Base-by-base conservation (phyloP, 2,329 filamentous ascomycete genomes). In the Fusarium praegraminearum region DNA sequence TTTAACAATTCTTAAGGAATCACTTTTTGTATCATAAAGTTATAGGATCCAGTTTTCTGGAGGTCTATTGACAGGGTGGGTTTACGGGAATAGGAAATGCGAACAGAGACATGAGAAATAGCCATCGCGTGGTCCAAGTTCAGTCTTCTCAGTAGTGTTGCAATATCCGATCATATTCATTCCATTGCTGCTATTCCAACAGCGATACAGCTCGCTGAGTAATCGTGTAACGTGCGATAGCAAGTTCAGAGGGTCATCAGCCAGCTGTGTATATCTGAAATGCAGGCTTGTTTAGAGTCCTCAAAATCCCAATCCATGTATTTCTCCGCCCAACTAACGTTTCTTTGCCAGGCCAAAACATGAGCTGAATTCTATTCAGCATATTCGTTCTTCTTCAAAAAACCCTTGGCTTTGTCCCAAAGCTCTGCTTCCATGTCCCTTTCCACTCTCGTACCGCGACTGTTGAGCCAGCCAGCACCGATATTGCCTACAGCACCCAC, bases 401-500 rank as follows among this genome's bases (percentile, higher is more conserved):
- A 76, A 13, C 72, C 75, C 57, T 77, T 79, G 16, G 80, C 79
- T 56, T 79, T 80, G 8, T 65, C 85, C 89, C 95, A 91, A 45
- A 97, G 81, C 80, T 98, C 93, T 3, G 88, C 87, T 76, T 97
- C 93, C 85, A 95, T 96, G 68, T 93, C 91, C 74, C 90, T 88
- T 59, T 93, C 93, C 24, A 97, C 92, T 67, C 91, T 91, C 68
- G 92, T 91, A 65, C 92, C 93, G 60, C 93, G 87, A 74, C 93
- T 94, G 77, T 98, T 98, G 73, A 98, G 80, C 88, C 92, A 95
- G 33, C 94, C 94, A 16, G 97, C 90, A 76, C 98, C 94, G 55
- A 98, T 83, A 30, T 81, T 82, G 12, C 86, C 87, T 35, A 89
- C 86, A 72, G 83, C 84, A 24, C 84, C 87, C 59, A 83, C 80